Conservation (phyloP, 306 rosid species). For the Elaeagnus macrophylla region DNA sequence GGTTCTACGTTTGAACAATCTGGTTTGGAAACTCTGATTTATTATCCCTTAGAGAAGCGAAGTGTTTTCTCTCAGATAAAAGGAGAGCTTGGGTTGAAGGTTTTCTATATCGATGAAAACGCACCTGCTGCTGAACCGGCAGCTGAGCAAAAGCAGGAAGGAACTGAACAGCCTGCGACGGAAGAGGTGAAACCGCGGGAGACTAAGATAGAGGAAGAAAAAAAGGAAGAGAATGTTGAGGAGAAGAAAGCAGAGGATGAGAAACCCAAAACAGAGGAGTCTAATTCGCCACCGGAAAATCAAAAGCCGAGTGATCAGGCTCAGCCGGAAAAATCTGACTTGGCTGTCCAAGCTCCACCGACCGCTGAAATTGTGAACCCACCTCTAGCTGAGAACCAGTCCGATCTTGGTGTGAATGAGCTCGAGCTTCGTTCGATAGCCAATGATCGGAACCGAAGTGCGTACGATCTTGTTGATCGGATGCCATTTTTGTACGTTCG, state of each 20-base stretch:
- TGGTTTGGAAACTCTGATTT: constrained; percentile 39
- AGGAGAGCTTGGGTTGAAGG: constrained; percentile 67
- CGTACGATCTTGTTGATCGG: constrained; percentile 58
- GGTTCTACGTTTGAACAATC: constrained; percentile 41
- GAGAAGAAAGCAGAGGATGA: constrained; percentile 33
- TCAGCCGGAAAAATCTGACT: constrained; percentile 12
- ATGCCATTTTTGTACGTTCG: constrained; percentile 72
- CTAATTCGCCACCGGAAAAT: neutral
- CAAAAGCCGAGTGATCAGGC: constrained; percentile 10
- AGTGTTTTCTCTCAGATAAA: constrained; percentile 85
- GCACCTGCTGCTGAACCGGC: constrained; percentile 26
- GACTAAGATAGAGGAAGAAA: constrained; percentile 14
- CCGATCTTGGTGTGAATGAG: constrained; percentile 27
- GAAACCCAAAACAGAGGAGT: constrained; percentile 22
- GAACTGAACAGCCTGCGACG: neutral
- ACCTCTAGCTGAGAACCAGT: constrained; percentile 15
- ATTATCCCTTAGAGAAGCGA: constrained; percentile 77
- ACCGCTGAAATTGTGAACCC: constrained; percentile 26
- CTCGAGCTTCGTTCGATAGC: constrained; percentile 45
- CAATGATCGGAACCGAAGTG: constrained; percentile 38
- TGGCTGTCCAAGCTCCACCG: constrained; percentile 1
- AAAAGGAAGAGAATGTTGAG: constrained; percentile 9
- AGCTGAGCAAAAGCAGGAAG: neutral
- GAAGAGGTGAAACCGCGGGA: constrained; percentile 32
- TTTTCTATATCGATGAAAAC: constrained; percentile 52